These are phyloP conservation scores for Ogataea hybrid DNA, from an alignment of 1,139 yeast species.

Conservation along the genomic window DNA sequence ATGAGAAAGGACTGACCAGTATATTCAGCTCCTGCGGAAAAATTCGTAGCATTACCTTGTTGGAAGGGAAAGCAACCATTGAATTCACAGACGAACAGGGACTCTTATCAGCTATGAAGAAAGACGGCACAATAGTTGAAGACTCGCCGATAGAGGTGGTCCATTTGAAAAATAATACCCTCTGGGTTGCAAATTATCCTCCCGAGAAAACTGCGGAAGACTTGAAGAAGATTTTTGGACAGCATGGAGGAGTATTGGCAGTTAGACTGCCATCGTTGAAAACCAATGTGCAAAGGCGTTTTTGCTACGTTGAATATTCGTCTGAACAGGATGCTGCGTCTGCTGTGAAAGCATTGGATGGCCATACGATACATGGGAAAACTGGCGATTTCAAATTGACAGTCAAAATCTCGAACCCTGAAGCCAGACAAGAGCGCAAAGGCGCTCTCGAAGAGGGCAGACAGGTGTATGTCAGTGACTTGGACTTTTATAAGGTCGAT, in stretches of 20 bases:
- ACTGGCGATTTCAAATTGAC: conserved; percentile 37
- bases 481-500: conserved; percentile 42
- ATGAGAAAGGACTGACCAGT: conserved; percentile 33
- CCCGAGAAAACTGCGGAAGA: conserved; percentile 46
- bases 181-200: conserved; percentile 76
- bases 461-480: conserved; percentile 51
- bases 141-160: conserved; percentile 45
- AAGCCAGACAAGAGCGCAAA: conserved; percentile 35
- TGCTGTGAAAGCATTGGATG: conserved; percentile 49
- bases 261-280: conserved; percentile 68
- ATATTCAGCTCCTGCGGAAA: conserved; percentile 63
- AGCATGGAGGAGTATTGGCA: conserved; percentile 48
- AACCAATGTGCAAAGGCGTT: conserved; percentile 57
- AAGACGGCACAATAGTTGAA: conserved; percentile 47
- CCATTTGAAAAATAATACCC: conserved; percentile 44
- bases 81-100: conserved; percentile 55
- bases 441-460: conserved; percentile 52
- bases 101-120: conserved; percentile 60
- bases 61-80: conserved; percentile 41
- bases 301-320: conserved; percentile 69
- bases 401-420: conserved; percentile 61
- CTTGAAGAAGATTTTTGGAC: conserved; percentile 42
- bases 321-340: conserved; percentile 43
- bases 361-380: conserved; percentile 31
- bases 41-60: conserved; percentile 35